Evolutionary conservation across 257 asterid genomes (phyloP), one percentile per base, ranked within the genome.

Genomic region (Striga asiatica): DNA sequence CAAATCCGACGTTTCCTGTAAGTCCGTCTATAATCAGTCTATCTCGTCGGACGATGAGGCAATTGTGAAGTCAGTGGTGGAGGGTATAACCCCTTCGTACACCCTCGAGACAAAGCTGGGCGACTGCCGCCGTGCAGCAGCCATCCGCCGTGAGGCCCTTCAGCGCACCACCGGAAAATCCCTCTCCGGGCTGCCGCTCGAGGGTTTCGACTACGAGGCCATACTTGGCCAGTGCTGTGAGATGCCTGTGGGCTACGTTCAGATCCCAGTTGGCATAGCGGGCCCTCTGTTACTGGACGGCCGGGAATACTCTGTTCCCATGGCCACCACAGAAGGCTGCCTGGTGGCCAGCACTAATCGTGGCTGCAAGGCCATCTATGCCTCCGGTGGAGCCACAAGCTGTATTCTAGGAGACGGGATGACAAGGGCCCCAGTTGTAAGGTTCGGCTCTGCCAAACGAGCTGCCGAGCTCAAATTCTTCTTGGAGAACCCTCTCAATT

Each of bases 281-380:
- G 79, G 79, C n/a, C 79, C 79, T 6, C 28, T 74, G n/a, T 41
- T 69, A 54, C 39, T 74, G 8, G 67, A 74, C 7, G 79, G 68
- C 1, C 34, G 22, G 19, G 79, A 69, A 19, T 69, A 46, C 51
- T 54, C 68, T 0, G 76, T 74, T 16, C 79, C 79, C 2, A 74
- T 74, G 79, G 79, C 79, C 16, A 74, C 79, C 5, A 74, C 79
- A 3, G 79, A 74, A 38, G 79, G 79, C 0, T 74, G 79, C 55
- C 52, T 74, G 45, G 79, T 74, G 5, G 79, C 79, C 25, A 74
- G 79, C 58, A 62, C 76, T 28, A 74, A 74, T 68, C 57, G 79
- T 14, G 79, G 79, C 2, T 74, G 79, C 32, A 69, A 74, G 46
- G 79, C 79, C 11, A 74, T 74, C 41, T 52, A 54, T n/a, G 76